Evolutionary conservation across 129 eudicot species (phyloP).

Genomic region (Flaveria trinervia): DNA sequence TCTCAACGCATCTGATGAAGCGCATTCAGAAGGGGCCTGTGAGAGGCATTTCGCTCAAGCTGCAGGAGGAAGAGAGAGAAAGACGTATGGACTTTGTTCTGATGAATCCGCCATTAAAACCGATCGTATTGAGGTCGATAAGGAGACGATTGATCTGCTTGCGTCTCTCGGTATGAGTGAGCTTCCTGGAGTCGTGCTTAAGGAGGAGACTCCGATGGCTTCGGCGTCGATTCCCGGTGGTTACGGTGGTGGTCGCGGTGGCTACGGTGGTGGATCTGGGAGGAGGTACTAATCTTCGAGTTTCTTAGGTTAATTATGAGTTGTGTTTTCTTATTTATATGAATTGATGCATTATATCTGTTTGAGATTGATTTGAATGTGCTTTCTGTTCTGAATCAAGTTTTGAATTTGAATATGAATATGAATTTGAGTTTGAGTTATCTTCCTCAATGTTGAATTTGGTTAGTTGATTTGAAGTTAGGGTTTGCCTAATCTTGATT

Average conservation of each 20-base stretch:
- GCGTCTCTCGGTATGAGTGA: slow-evolving; percentile 59
- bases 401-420: not conserved
- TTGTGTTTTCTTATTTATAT: not conserved
- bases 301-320: not conserved
- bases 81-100: slow-evolving; percentile 72
- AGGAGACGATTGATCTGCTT: slow-evolving; percentile 57
- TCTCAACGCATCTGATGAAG: slow-evolving; percentile 70
- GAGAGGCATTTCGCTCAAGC: slow-evolving; percentile 18
- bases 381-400: not conserved
- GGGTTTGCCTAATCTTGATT: too few species aligned
- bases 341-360: not conserved
- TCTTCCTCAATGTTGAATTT: too few species aligned
- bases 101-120: slow-evolving; percentile 60
- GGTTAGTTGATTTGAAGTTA: too few species aligned
- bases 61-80: slow-evolving; percentile 75
- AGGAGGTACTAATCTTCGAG: slow-evolving; percentile 40
- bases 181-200: slow-evolving; percentile 51
- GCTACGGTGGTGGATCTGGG: slow-evolving; percentile 31
- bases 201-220: slow-evolving; percentile 35
- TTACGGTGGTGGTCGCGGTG: slow-evolving; percentile 45
- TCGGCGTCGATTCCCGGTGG: slow-evolving; percentile 19
- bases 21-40: slow-evolving; percentile 75
- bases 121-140: slow-evolving; percentile 54
- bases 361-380: not conserved
- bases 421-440: not conserved